Evolutionary conservation across 1,284 basidiomycete genomes (phyloP), one percentile per base, ranked within the genome.

Genomic region (Tylopilus sp.): DNA sequence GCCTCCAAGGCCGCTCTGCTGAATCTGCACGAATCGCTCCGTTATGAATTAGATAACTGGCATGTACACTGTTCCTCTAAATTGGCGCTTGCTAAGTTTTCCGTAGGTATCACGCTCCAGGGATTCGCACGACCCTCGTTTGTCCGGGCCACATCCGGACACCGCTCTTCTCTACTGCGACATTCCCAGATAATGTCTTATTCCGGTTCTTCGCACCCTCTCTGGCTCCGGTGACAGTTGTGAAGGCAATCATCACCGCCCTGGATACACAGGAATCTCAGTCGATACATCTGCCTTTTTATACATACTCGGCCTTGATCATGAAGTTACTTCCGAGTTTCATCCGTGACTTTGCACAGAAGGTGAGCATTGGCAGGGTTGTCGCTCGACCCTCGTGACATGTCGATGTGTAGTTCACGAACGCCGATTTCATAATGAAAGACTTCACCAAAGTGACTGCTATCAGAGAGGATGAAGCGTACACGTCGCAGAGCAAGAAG

Each of bases 1-100:
- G 91, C 92, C 7, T 92, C 91, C 28, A 97, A 96, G 72, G 90
- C 92, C 10, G 93, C 92, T 10, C 65, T 89, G 20, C 76, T 89
- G 20, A 82, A 82, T 26, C 71, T 96, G 41, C 84, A 94, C 59
- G 87, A 92, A 59, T 86, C 88, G 8, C 77, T 97, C 48, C 82
- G 91, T 39, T 88, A 85, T 61, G 94, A 97, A 68, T 81, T 96
- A 17, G 88, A 94, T 64, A 83, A 86, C 47, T 73, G 80, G 83
- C 88, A 63, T 29, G 65, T 61, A 22, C 9, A 31, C 36, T 31
- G 36, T 36, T 31, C 26, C 19, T 43, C 17, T 48, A 44, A 10
- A 13, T 36, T 47, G 41, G 29, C 41, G 54, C 36, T 39, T 59
- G 31, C 13, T 26, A 22, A 52, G 43, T 29, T 56, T 51, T 15